Evolutionary conservation across 2,329 filamentous ascomycete species (phyloP).

Genomic region (Colletotrichum lindemuthianum): DNA sequence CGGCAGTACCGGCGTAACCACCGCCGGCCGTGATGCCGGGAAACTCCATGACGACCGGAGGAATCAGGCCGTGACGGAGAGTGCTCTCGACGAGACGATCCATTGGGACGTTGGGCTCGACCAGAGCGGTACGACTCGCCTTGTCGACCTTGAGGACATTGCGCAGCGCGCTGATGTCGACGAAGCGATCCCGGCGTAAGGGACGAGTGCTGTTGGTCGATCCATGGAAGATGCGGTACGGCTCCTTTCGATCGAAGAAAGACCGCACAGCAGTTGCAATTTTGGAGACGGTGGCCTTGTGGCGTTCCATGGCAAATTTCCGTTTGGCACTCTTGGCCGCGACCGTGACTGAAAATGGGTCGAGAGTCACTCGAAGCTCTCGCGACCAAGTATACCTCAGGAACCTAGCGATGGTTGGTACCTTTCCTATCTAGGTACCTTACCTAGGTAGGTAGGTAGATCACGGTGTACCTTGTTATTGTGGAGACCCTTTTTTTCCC

Average conservation of each 20-base stretch:
- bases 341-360: too few species aligned
- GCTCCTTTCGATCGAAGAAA: constrained; percentile 59
- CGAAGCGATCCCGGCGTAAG: constrained; percentile 53
- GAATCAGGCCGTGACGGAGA: constrained; percentile 71
- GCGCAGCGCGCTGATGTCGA: constrained; percentile 74
- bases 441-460: too few species aligned
- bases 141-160: constrained; percentile 73
- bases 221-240: constrained; percentile 81
- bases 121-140: constrained; percentile 66
- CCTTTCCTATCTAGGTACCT: too few species aligned
- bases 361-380: too few species aligned
- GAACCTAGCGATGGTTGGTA: too few species aligned
- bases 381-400: too few species aligned
- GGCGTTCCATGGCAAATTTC: constrained; percentile 56
- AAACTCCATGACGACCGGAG: constrained; percentile 80
- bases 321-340: too few species aligned
- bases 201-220: constrained; percentile 79
- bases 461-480: too few species aligned
- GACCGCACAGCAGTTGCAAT: constrained; percentile 59
- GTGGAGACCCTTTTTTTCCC: too few species aligned
- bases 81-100: constrained; percentile 74
- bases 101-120: constrained; percentile 82
- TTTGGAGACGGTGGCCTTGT: constrained; percentile 57
- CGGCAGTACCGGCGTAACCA: constrained; percentile 76
- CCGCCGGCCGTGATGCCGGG: constrained; percentile 80